A percentile compares a stretch with the other conserved stretches of the same genome.
Evolutionary conservation across 2,329 filamentous ascomycete genomes (phyloP).

Genomic region (Didymellaceae sp.): DNA sequence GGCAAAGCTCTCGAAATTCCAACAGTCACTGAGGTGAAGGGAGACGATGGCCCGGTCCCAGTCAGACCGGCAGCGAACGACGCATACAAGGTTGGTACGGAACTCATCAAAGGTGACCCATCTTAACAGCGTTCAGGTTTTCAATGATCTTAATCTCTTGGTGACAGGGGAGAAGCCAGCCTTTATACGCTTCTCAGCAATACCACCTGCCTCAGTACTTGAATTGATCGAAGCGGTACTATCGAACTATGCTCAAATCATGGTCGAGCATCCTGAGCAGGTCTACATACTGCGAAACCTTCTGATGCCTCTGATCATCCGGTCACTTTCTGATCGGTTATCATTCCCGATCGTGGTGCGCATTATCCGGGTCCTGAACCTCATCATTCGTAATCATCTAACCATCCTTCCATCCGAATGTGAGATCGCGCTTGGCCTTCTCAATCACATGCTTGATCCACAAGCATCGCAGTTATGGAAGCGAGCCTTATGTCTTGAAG

Average conservation of each 20-base stretch:
- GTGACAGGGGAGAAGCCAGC: conserved; percentile 83
- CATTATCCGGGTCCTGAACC: conserved; percentile 80
- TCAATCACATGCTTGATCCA: conserved; percentile 87
- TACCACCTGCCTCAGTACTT: conserved; percentile 83
- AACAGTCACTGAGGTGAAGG: conserved; percentile 70
- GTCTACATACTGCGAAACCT: conserved; percentile 76
- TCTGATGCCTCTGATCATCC: conserved; percentile 83
- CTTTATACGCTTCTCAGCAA: conserved; percentile 78
- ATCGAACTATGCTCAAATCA: conserved; percentile 81
- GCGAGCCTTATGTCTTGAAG: conserved; percentile 86
- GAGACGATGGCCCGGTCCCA: conserved; percentile 68
- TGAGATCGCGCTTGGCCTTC: conserved; percentile 78
- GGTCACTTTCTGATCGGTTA: conserved; percentile 76
- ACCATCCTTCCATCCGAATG: conserved; percentile 77
- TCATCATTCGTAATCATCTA: conserved; percentile 80
- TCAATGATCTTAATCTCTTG: conserved; percentile 88
- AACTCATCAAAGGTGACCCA: not conserved
- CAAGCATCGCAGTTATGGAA: conserved; percentile 83
- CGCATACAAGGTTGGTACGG: conserved; percentile 70
- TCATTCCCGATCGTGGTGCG: conserved; percentile 84
- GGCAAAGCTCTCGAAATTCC: conserved; percentile 58
- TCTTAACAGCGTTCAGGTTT: conserved; percentile 61
- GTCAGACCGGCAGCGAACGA: conserved; percentile 81
- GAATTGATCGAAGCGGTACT: conserved; percentile 92
- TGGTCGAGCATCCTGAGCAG: conserved; percentile 80